phyloP scores from a whole-genome alignment of 2,329 filamentous ascomycete species.

The Colletotrichum lini region DNA sequence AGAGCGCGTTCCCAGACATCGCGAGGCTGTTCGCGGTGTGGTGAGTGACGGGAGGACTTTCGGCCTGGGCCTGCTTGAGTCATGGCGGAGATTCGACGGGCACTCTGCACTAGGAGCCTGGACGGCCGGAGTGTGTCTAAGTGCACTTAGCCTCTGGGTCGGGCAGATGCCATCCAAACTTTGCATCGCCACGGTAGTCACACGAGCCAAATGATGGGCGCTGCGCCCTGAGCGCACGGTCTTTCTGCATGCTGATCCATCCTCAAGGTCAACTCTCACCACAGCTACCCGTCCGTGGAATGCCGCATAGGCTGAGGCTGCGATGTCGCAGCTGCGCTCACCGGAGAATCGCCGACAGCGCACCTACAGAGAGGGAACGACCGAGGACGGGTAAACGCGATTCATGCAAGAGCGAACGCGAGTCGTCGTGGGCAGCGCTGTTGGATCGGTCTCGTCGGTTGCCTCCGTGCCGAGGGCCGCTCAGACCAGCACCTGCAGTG shows the following conservation, averaged over 20 bases:
- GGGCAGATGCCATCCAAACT: neutral
- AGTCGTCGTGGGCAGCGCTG: neutral
- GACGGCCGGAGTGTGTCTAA: no score
- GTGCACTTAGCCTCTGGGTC: no score
- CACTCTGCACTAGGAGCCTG: neutral
- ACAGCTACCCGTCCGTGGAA: neutral
- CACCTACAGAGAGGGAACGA: neutral
- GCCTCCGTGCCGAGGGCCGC: neutral
- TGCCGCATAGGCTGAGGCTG: neutral
- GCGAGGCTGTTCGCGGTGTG: neutral
- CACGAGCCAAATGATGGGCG: constrained; percentile 2
- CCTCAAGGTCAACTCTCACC: no score
- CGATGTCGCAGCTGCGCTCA: neutral
- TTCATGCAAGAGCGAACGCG: constrained; percentile 5
- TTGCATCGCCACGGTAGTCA: constrained; percentile 4
- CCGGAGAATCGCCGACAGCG: neutral
- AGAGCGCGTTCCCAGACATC: constrained; percentile 3
- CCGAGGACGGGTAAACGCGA: neutral
- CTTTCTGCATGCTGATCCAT: neutral
- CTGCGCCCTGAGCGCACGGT: constrained; percentile 14
- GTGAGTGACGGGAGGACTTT: neutral
- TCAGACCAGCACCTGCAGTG: neutral
- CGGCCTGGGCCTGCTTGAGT: neutral
- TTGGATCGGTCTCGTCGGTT: neutral
- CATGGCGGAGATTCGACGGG: neutral